Percentiles rank a stretch among this genome's conserved stretches.
Conservation (phyloP, 495 filamentous ascomycete species). For the Xylaria sp. region DNA sequence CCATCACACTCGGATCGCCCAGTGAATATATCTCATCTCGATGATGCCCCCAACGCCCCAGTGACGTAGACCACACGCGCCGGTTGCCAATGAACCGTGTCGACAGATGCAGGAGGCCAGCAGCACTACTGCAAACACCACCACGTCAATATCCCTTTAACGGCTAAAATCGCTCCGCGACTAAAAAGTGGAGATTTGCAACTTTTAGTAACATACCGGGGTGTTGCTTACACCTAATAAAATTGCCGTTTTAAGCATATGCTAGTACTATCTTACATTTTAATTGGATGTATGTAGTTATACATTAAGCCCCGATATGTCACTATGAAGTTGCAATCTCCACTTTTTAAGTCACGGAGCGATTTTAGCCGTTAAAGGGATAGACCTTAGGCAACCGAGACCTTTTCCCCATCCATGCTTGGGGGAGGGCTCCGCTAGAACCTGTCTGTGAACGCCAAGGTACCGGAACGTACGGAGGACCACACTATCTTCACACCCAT, state of each 20-base stretch:
- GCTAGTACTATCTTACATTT: too few relatives aligned
- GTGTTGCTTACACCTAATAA: too few relatives aligned
- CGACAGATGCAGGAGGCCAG: constrained; percentile 2
- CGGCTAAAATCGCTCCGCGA: too few relatives aligned
- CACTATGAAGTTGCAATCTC: too few relatives aligned
- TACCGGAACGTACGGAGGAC: constrained; percentile 12
- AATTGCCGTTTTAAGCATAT: too few relatives aligned
- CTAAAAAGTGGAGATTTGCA: too few relatives aligned
- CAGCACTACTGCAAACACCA: constrained; percentile 14
- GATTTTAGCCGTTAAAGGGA: too few relatives aligned
- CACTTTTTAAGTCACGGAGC: too few relatives aligned
- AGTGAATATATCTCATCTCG: constrained; percentile 6
- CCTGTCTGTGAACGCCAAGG: constrained; percentile 12
- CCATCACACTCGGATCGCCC: constrained; percentile 10
- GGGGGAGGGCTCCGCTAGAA: constrained; percentile 7
- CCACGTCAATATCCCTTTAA: neutral
- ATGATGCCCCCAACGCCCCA: constrained; percentile 9
- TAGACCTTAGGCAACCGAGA: constrained; percentile 9
- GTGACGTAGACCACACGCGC: constrained; percentile 13
- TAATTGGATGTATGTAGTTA: too few relatives aligned
- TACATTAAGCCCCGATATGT: too few relatives aligned
- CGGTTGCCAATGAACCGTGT: constrained; percentile 1
- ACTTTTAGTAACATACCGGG: too few relatives aligned
- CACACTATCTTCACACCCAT: constrained; percentile 14
- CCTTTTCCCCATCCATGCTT: neutral